Base-by-base conservation (phyloP, 2,329 filamentous ascomycete genomes). In the Apiospora arundinis region DNA sequence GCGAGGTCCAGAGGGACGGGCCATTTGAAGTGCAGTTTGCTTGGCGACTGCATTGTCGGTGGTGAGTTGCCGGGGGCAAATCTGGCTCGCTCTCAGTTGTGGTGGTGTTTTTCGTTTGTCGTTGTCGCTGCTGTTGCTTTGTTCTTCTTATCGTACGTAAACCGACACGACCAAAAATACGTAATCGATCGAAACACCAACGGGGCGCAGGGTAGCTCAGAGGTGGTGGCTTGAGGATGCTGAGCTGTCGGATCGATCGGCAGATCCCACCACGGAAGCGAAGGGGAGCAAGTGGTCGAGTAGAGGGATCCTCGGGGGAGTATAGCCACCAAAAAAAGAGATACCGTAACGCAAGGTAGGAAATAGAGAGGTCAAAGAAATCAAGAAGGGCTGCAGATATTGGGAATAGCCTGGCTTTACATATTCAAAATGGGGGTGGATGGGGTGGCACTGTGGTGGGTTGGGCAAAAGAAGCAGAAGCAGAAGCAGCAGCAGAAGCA, bases 11-110 rank as follows among this genome's bases (percentile, higher is more conserved):
- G 63, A 45, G 65, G 69, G n/a, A 48, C 66, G 16, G 72, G 72
- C 72, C 70, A 73, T 23, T 46, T 37, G 44, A 71, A 60, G n/a
- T 73, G 67, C 25, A 71, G 63, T 16, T 49, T 68, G 37, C 70
- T 67, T 25, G 48, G 70, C 49, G 72, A 52, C 49, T 70, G 70
- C 66, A 63, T 63, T 28, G 11, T 32, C 18, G 52, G 7, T n/a
- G 18, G 28, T 32, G 52, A 16, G 6, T 32, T 28, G 1, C 49
- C 21, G 23, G 48, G 48, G 12, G n/a, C 28, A 23, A 21, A 11
- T 40, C 18, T 12, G 8, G 32, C 28, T 63, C 56, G 56, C 56
- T n/a, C 56, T n/a, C 56, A 40, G 28, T 37, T n/a, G 28, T 63
- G 37, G 21, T 40, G 18, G 11, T 37, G 9, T 23, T 8, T 37